These are phyloP conservation scores for Wickerhamiella kurtzmanii DNA, from an alignment of 805 yeast species.

Conservation along the genomic window DNA sequence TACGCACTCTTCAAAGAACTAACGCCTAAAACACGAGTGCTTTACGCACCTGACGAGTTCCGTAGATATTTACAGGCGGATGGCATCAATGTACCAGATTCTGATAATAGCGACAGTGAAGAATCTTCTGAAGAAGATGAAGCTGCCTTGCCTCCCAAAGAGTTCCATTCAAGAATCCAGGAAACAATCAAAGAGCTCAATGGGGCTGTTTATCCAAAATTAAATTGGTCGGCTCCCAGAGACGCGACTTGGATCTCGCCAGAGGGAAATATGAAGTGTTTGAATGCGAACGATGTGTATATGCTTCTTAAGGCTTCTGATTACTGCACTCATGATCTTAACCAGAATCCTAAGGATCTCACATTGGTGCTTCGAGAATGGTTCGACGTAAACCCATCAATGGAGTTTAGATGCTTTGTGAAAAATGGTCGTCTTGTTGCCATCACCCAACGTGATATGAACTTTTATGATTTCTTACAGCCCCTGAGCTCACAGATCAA, in stretches of 20 bases:
- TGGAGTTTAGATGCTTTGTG: slow-evolving; percentile 84
- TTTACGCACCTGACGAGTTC: slow-evolving; percentile 48
- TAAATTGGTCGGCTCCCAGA: slow-evolving; percentile 95
- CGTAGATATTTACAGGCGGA: slow-evolving; percentile 50
- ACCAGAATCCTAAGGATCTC: slow-evolving; percentile 34
- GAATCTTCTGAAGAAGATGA: slow-evolving; percentile 50
- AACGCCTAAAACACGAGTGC: slow-evolving; percentile 38
- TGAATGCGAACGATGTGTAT: slow-evolving; percentile 59
- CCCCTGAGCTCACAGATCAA: slow-evolving; percentile 37
- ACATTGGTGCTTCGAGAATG: slow-evolving; percentile 63
- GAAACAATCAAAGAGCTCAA: slow-evolving; percentile 32
- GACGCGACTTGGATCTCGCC: slow-evolving; percentile 89
- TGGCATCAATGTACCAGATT: slow-evolving; percentile 47
- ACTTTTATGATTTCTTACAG: slow-evolving; percentile 59
- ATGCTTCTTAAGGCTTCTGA: slow-evolving; percentile 74
- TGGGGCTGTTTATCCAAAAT: slow-evolving; percentile 67
- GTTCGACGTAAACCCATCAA: slow-evolving; percentile 72
- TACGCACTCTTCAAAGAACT: slow-evolving; percentile 35
- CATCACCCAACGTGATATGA: slow-evolving; percentile 73
- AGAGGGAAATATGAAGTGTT: slow-evolving; percentile 62
- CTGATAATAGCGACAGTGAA: slow-evolving; percentile 25
- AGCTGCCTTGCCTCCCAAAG: slow-evolving; percentile 34
- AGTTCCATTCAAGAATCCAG: slow-evolving; percentile 43
- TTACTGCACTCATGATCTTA: slow-evolving; percentile 73
- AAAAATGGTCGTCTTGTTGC: slow-evolving; percentile 51